A percentile compares a stretch with the other conserved stretches of the same genome.
phyloP scores from a whole-genome alignment of 2,329 filamentous ascomycete species.

The Paraphaeosphaeria sporulosa region DNA sequence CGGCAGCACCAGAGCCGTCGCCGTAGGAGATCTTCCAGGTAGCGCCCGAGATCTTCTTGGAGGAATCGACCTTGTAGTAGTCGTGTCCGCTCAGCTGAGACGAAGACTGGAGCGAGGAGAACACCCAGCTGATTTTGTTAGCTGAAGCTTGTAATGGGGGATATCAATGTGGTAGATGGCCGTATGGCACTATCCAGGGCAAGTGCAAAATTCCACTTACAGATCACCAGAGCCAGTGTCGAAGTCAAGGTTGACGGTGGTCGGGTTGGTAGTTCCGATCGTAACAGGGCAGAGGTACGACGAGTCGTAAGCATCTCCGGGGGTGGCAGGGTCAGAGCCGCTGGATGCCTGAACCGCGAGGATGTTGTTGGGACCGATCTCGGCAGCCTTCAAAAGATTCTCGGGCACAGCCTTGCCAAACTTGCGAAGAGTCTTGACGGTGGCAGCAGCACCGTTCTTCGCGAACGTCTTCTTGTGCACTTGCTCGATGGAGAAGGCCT shows the following conservation, averaged over 20 bases:
- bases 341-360: conserved; percentile 26
- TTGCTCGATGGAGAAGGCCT: conserved; percentile 43
- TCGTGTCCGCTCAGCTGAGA: conserved; percentile 62
- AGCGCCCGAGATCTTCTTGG: conserved; percentile 57
- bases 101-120: conserved; percentile 64
- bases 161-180: background rate
- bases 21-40: conserved; percentile 71
- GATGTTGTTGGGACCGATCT: conserved; percentile 34
- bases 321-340: conserved; percentile 51
- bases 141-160: conserved; percentile 1
- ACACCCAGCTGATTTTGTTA: conserved; percentile 65
- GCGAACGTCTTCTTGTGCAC: conserved; percentile 37
- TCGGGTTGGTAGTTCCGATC: conserved; percentile 61
- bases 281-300: conserved; percentile 59
- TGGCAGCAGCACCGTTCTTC: conserved; percentile 49
- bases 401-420: conserved; percentile 40
- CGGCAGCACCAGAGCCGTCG: conserved; percentile 69
- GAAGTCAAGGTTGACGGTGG: conserved; percentile 71
- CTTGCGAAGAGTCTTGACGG: conserved; percentile 53
- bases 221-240: conserved; percentile 75
- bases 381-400: conserved; percentile 40
- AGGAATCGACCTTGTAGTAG: conserved; percentile 62
- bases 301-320: conserved; percentile 48
- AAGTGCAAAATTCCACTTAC: conserved; percentile 54
- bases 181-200: background rate